phyloP scores from a whole-genome alignment of 2,329 filamentous ascomycete species.

The Fusarium newnesense region DNA sequence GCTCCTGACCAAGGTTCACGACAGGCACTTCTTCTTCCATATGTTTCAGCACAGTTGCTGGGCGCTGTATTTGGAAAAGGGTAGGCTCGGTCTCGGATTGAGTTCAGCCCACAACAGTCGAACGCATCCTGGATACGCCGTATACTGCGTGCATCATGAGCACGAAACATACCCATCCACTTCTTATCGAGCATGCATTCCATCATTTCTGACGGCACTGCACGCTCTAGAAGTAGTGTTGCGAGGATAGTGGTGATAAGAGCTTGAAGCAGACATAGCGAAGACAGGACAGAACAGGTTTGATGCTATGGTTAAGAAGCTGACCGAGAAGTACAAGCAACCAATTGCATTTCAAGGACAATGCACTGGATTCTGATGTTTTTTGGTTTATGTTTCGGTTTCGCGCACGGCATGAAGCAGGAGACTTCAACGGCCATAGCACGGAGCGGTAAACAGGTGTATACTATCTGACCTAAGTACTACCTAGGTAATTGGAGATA shows the following conservation, averaged over 20 bases:
- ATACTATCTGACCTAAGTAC: background rate
- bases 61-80: constrained; percentile 61
- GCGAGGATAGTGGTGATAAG: constrained; percentile 57
- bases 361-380: too few species aligned
- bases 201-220: constrained; percentile 47
- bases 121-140: constrained; percentile 72
- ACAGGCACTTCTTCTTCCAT: constrained; percentile 60
- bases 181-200: constrained; percentile 65
- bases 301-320: too few species aligned
- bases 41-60: constrained; percentile 57
- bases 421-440: too few species aligned
- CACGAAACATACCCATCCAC: constrained; percentile 66
- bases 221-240: constrained; percentile 53
- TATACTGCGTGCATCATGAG: constrained; percentile 62
- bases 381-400: too few species aligned
- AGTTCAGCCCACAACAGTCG: constrained; percentile 73
- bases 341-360: too few species aligned
- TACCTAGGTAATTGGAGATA: background rate
- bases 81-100: constrained; percentile 68
- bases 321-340: too few species aligned
- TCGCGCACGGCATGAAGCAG: too few species aligned
- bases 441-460: background rate
- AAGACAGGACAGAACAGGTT: too few species aligned
- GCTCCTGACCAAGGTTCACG: constrained; percentile 65
- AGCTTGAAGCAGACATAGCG: constrained; percentile 48